These are phyloP conservation scores for Pinus tabuliformis DNA, from an alignment of 75 land plant species.

Conservation along the genomic window DNA sequence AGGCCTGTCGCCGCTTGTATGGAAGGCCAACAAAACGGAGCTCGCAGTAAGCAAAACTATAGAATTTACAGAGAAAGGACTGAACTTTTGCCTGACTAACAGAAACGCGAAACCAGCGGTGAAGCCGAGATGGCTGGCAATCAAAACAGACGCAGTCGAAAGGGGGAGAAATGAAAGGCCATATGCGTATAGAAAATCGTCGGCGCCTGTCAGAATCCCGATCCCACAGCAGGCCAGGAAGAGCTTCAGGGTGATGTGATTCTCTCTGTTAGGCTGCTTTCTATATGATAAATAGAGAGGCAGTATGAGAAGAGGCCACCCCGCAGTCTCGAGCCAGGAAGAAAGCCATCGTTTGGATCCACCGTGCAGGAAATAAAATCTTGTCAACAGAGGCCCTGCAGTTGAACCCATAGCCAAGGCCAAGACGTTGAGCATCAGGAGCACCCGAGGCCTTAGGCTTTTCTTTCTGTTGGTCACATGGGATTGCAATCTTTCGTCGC, in stretches of 20 bases:
- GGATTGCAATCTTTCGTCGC: not conserved
- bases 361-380: constrained; percentile 53
- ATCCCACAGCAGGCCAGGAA: constrained; percentile 17
- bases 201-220: constrained; percentile 49
- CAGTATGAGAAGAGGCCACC: constrained; percentile 48
- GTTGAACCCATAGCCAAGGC: constrained; percentile 27
- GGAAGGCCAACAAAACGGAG: constrained; percentile 30
- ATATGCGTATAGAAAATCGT: constrained; percentile 53
- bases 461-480: not conserved
- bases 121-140: constrained; percentile 34
- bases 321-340: constrained; percentile 37
- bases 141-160: constrained; percentile 17
- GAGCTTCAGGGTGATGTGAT: constrained; percentile 21
- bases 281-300: constrained; percentile 22
- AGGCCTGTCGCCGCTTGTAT: constrained; percentile 40
- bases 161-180: constrained; percentile 22
- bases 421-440: constrained; percentile 17
- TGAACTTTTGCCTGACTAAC: constrained; percentile 24
- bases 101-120: constrained; percentile 26
- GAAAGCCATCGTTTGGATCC: constrained; percentile 40
- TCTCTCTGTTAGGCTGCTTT: constrained; percentile 8
- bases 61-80: constrained; percentile 17
- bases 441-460: not conserved
- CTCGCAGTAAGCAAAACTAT: constrained; percentile 22
- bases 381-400: constrained; percentile 28